These are phyloP conservation scores for Artemisia argyi DNA, from an alignment of 129 eudicot genomes.

Conservation along the genomic window DNA sequence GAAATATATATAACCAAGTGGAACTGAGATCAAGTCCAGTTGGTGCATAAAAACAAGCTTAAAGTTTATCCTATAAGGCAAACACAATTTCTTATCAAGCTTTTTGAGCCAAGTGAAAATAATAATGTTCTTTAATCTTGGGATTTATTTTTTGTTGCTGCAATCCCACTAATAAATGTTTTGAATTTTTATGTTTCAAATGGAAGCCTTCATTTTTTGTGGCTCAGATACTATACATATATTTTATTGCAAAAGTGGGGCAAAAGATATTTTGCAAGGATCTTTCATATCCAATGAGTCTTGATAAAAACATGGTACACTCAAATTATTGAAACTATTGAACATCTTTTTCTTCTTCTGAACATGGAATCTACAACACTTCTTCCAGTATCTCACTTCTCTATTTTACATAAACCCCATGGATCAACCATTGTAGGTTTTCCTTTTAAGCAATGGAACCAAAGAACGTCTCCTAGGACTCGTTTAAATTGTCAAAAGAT, in stretches of 20 bases:
- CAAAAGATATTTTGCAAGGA: conserved; percentile 8
- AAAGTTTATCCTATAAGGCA: no score
- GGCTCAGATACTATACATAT: conserved; percentile 30
- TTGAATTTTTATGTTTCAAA: no score
- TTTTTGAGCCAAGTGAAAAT: no score
- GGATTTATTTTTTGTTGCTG: no score
- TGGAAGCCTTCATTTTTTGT: background rate
- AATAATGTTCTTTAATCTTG: no score
- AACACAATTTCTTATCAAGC: no score
- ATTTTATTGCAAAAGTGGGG: conserved; percentile 25
- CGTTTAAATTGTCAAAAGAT: conserved; percentile 71
- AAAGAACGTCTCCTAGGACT: conserved; percentile 31
- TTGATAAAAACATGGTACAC: conserved; percentile 23
- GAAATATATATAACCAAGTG: no score
- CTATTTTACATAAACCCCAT: conserved; percentile 40
- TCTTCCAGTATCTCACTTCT: conserved; percentile 41
- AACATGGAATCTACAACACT: conserved; percentile 51
- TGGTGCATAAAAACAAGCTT: no score
- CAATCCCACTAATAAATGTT: no score
- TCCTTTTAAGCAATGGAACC: conserved; percentile 49
- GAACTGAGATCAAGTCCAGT: no score
- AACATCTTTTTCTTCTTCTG: conserved; percentile 12
- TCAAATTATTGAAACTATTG: conserved; percentile 17
- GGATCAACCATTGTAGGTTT: conserved; percentile 27
- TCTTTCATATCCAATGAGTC: conserved; percentile 19